Base-by-base conservation (phyloP, 805 yeast species). In the Candida hispaniensis region DNA sequence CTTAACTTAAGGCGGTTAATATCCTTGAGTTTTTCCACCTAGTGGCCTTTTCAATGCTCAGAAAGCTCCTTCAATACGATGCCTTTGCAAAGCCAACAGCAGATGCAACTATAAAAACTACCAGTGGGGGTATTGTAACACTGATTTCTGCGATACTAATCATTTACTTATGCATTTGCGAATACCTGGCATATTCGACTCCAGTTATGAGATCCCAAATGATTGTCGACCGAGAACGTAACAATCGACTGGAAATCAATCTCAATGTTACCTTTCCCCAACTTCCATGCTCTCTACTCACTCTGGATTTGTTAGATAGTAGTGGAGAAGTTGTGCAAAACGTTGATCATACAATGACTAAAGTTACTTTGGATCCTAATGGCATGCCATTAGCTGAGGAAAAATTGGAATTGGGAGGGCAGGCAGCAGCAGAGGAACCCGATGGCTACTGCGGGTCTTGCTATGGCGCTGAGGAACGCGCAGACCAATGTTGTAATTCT, bases 61-160 rank as follows among this genome's bases (percentile, higher is more conserved):
- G 16, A 7, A 34, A 34, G 16, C 56, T 75, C 44, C 52, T 80
- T 30, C 71, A 76, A 26, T 61, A 80, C 41, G 97, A 86, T 57
- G 93, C 88, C n/a, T 86, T 88, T 53, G 71, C 93, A 17, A 88
- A 86, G 58, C 81, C 96, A 4, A 86, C 82, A 20, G 97, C 88
- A 51, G 98, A 91, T 55, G 93, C 93, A 6, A 70, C 81, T 33
- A 72, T 91, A 42, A 74, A 79, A 43, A 91, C 98, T 4, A 68
- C 88, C 4, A 67, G 88, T 6, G 98, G 98, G 35, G 98, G 95
- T 2, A 48, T 83, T 16, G 80, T 91, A 49, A 83, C 97, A 3
- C 49, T 91, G 25, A 59, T 71, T 3, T 79, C 95, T 49, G 49
- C 73, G 3, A 33, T 73, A 5, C 63, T 79, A 3, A 75, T 82